phyloP scores from a whole-genome alignment of 139 green algal genomes.

The Desmodesmus armatus region DNA sequence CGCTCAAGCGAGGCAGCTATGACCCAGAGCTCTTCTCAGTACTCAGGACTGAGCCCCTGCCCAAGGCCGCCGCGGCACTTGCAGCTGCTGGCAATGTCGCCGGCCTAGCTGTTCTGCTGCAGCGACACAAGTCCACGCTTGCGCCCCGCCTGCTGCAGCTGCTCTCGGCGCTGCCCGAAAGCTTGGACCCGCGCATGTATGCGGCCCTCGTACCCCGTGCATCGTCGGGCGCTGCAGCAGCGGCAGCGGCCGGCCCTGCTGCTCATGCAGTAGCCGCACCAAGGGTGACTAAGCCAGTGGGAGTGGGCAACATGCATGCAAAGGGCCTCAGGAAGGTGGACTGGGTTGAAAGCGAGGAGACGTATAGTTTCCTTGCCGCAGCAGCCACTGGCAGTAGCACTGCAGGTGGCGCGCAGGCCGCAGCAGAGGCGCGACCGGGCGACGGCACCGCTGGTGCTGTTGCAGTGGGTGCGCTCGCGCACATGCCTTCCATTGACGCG shows the following conservation, averaged over 20 bases:
- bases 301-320: not conserved
- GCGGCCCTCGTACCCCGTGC: constrained; percentile 37
- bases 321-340: constrained; percentile 22
- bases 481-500: too few species aligned
- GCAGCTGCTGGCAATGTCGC: constrained; percentile 26
- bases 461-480: not conserved
- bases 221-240: not conserved
- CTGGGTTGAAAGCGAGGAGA: constrained; percentile 24
- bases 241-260: not conserved
- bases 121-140: constrained; percentile 22
- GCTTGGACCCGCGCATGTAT: constrained; percentile 45
- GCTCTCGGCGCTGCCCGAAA: constrained; percentile 49
- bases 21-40: constrained; percentile 11
- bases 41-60: not conserved
- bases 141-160: constrained; percentile 29
- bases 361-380: constrained; percentile 1
- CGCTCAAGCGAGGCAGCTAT: not conserved
- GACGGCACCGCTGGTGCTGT: not conserved
- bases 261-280: not conserved
- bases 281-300: constrained; percentile 12
- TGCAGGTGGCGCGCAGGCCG: not conserved
- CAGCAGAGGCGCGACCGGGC: not conserved
- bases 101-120: constrained; percentile 42
- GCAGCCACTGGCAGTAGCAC: too few species aligned
- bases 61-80: constrained; percentile 12